Percentiles rank a stretch among this genome's conserved stretches.
Conservation (phyloP, 225 moss, liverwort and hornwort genomes). For the Sphagnum contortum region DNA sequence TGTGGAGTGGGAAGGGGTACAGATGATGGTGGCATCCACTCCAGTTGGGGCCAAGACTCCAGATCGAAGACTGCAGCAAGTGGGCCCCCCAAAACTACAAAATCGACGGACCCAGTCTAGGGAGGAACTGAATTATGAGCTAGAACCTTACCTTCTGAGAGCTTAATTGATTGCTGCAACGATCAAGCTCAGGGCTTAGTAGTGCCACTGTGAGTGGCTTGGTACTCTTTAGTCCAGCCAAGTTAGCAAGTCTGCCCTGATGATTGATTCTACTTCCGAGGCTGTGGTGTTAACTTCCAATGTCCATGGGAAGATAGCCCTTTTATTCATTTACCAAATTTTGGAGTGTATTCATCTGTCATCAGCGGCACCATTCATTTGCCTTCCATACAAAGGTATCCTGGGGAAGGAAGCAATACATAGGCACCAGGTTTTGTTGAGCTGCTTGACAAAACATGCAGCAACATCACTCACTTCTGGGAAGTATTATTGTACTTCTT, state of each 20-base stretch:
- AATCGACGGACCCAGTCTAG: slow-evolving; percentile 43
- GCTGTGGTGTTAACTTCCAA: background rate
- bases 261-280: background rate
- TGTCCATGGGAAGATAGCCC: too few species aligned
- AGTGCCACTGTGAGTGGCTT: slow-evolving; percentile 31
- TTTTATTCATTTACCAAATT: too few species aligned
- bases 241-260: too few species aligned
- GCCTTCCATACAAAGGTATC: too few species aligned
- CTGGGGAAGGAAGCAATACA: too few species aligned
- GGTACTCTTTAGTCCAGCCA: slow-evolving; percentile 26
- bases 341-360: too few species aligned
- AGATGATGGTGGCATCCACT: slow-evolving; percentile 35
- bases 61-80: slow-evolving; percentile 36
- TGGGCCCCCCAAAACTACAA: background rate
- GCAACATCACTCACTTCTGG: too few species aligned
- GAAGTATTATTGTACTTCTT: too few species aligned
- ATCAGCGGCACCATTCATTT: too few species aligned
- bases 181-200: slow-evolving; percentile 19
- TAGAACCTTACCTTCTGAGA: slow-evolving; percentile 9
- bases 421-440: too few species aligned
- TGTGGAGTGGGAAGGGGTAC: slow-evolving; percentile 27
- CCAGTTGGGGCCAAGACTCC: slow-evolving; percentile 41
- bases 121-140: slow-evolving; percentile 29
- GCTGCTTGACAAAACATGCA: too few species aligned
- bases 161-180: slow-evolving; percentile 17